Evolutionary conservation across 2,329 filamentous ascomycete species (phyloP), one percentile per base, ranked within the genome.

Genomic region (Venturia effusa): DNA sequence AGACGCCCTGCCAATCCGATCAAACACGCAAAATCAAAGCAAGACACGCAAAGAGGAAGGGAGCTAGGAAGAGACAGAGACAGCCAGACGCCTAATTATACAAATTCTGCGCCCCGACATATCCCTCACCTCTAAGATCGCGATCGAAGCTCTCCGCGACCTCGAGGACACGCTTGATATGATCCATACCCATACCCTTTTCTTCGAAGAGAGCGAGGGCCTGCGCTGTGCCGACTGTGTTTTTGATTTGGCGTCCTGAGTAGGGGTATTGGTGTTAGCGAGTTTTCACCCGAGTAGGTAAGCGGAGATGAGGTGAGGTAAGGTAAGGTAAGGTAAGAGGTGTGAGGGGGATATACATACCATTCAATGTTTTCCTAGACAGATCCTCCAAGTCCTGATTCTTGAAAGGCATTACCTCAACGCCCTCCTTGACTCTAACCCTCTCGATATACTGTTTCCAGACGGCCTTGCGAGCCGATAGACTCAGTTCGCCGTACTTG

Each of bases 371-470:
- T 70, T 88, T 84, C 61, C 86, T 82, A 1, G 88, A 84, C 24
- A 96, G 78, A 48, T 77, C 74, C 59, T 85, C 83, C 67, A 85
- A 86, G 71, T 95, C 88, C 10, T 84, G 81, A 3, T 89, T 85
- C 1, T 78, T 80, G 70, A 92, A 88, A 0, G 79, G 75, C 68
- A 85, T 83, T 1, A 83, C 79, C 66, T 83, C 78, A 19, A 85
- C 34, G 22, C 65, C 75, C 65, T 89, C 86, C 57, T 86, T 82
- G 17, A 83, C 79, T 40, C 83, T 81, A 3, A 92, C 90, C 40
- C 86, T 84, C 65, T 88, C 85, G 45, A 96, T 79, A 74, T 96
- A 95, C 76, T 92, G 87, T 75, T 87, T 87, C 85, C 93, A 96
- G 57, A 96, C 89, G 66, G 84, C 82, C 69, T 86, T 87, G 76